Conservation (phyloP, 78 protist genomes). For the Acrasis kona region DNA sequence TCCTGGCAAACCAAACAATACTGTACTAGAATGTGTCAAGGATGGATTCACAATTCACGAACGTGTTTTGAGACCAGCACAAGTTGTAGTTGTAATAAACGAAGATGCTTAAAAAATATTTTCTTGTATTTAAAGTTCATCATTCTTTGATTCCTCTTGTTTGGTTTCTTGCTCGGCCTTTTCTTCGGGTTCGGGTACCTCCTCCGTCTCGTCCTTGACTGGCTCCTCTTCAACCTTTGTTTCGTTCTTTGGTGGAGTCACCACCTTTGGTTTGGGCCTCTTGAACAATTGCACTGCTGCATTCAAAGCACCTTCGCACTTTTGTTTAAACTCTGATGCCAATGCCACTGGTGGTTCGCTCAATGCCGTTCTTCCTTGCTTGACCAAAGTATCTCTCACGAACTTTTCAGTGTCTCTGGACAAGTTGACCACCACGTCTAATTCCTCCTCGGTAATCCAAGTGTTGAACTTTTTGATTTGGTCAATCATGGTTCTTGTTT, state of each 20-base stretch:
- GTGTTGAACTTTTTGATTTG: neutral
- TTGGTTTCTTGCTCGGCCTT: neutral
- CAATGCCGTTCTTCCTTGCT: neutral
- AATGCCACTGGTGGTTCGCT: neutral
- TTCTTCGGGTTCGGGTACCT: neutral
- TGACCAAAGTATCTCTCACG: neutral
- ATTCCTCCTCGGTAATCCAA: neutral
- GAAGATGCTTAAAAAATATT: too few relatives aligned
- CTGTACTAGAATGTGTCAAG: neutral
- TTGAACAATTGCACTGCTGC: neutral
- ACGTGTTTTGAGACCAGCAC: slow-evolving; percentile 29
- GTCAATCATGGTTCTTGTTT: neutral
- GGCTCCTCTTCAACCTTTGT: neutral
- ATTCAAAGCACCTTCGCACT: neutral
- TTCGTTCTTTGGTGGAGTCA: neutral
- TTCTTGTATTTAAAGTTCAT: too few relatives aligned
- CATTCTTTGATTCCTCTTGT: too few relatives aligned
- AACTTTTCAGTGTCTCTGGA: neutral
- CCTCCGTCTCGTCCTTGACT: neutral
- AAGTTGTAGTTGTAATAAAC: slow-evolving; percentile 29
- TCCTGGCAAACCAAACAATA: neutral
- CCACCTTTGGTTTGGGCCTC: neutral
- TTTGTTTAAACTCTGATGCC: neutral
- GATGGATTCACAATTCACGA: slow-evolving; percentile 8
- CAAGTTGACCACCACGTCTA: neutral